These are phyloP conservation scores for Phytophthora sojae DNA, from an alignment of 352 stramenopile genomes.

Conservation along the genomic window DNA sequence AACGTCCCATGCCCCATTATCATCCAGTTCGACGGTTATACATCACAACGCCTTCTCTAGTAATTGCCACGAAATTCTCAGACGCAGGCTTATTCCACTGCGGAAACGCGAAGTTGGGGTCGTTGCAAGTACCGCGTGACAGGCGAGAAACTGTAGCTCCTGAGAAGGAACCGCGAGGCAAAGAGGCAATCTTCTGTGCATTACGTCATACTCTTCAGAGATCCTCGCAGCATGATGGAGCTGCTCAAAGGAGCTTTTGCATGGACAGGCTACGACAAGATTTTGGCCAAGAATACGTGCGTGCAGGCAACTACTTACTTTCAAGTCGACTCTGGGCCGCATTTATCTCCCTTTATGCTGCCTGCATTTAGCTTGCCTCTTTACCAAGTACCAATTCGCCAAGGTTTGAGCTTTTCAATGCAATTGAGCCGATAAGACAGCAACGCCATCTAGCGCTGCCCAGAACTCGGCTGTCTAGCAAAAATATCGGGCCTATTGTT, in stretches of 20 bases:
- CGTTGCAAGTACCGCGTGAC: slow-evolving; percentile 24
- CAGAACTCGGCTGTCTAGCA: slow-evolving; percentile 12
- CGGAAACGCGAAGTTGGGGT: slow-evolving; percentile 24
- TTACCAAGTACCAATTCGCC: slow-evolving; percentile 3
- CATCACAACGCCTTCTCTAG: slow-evolving; percentile 14
- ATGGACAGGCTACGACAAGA: not conserved
- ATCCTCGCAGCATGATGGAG: not conserved
- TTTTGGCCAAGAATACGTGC: slow-evolving; percentile 13
- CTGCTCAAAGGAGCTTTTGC: not conserved
- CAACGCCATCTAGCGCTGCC: slow-evolving; percentile 21
- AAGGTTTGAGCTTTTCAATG: not conserved
- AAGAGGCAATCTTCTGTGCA: not conserved
- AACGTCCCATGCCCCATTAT: slow-evolving; percentile 16
- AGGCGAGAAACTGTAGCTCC: slow-evolving; percentile 28
- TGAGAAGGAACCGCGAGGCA: slow-evolving; percentile 3
- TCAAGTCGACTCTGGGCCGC: not conserved
- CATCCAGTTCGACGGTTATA: slow-evolving; percentile 20
- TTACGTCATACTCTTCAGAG: not conserved
- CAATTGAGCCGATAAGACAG: slow-evolving; percentile 20
- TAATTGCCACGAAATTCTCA: slow-evolving; percentile 33
- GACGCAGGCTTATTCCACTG: slow-evolving; percentile 16
- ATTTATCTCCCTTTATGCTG: slow-evolving; percentile 13
- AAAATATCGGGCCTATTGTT: slow-evolving; percentile 40
- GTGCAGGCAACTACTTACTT: not conserved
- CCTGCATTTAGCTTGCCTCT: slow-evolving; percentile 27